phyloP scores from a whole-genome alignment of 1,284 basidiomycete species.

The Ustilago tritici region DNA sequence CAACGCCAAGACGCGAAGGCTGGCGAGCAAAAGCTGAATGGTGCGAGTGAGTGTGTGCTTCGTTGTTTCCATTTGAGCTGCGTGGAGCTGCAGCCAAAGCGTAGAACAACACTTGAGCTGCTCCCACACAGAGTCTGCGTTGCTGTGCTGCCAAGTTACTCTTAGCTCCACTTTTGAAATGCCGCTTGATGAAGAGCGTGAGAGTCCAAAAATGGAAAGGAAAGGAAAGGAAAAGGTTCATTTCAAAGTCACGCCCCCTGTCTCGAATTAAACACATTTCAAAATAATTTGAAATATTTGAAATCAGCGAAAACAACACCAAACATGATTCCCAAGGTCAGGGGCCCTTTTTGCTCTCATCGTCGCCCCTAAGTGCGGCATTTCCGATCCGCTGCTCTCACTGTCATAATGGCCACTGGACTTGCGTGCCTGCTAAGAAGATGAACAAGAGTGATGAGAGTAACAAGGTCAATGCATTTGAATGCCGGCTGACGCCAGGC shows the following conservation, averaged over 20 bases:
- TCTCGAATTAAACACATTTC: conserved; percentile 4
- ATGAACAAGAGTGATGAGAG: neutral
- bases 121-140: neutral
- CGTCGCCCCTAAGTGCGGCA: conserved; percentile 6
- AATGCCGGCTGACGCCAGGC: neutral
- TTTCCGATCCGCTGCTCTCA: neutral
- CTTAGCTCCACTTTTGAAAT: conserved; percentile 8
- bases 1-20: neutral
- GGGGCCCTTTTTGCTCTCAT: conserved; percentile 1
- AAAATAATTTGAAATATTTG: conserved; percentile 11
- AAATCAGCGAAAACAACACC: neutral
- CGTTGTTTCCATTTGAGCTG: neutral
- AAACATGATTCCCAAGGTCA: conserved; percentile 1
- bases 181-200: neutral
- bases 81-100: conserved; percentile 1
- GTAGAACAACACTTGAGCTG: conserved; percentile 15
- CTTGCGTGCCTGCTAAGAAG: too few species aligned
- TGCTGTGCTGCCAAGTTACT: neutral
- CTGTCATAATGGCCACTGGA: neutral
- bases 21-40: neutral
- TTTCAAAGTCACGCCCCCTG: conserved; percentile 6
- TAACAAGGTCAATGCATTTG: neutral
- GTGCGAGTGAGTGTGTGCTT: neutral
- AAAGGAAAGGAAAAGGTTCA: conserved; percentile 9
- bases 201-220: neutral